Conservation (phyloP, 805 yeast genomes). For the Schizosaccharomyces cryophilus region DNA sequence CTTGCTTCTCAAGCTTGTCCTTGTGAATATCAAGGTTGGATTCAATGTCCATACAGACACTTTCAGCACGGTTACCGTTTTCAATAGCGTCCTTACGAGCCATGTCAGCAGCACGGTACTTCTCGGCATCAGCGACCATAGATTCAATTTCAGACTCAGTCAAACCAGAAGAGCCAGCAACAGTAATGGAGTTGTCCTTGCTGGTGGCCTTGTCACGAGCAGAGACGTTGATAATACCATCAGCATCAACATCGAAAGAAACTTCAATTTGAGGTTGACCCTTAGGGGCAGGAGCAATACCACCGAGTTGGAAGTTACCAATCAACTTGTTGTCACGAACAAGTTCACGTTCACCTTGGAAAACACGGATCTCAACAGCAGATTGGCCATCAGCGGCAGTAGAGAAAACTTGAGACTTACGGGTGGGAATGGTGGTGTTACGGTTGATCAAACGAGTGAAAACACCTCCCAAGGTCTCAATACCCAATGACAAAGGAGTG, state of each 20-base stretch:
- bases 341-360: slow-evolving; percentile 98
- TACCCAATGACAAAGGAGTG: slow-evolving; percentile 77
- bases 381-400: slow-evolving; percentile 94
- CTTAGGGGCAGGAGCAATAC: slow-evolving; percentile 89
- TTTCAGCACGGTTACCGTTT: slow-evolving; percentile 64
- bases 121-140: slow-evolving; percentile 79
- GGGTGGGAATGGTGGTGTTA: slow-evolving; percentile 90
- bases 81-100: slow-evolving; percentile 66
- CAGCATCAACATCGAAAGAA: slow-evolving; percentile 88
- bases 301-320: slow-evolving; percentile 86
- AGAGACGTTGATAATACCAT: slow-evolving; percentile 86
- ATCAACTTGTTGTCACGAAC: slow-evolving; percentile 92
- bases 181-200: slow-evolving; percentile 86
- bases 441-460: slow-evolving; percentile 77
- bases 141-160: slow-evolving; percentile 73
- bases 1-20: slow-evolving; percentile 35
- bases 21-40: slow-evolving; percentile 56
- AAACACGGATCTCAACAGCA: slow-evolving; percentile 87
- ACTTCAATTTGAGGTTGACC: slow-evolving; percentile 90
- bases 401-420: slow-evolving; percentile 87
- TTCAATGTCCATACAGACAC: slow-evolving; percentile 70
- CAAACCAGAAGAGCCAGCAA: slow-evolving; percentile 86
- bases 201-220: slow-evolving; percentile 84
- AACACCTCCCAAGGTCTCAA: slow-evolving; percentile 95
- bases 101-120: slow-evolving; percentile 67